Evolutionary conservation across 2,329 filamentous ascomycete species (phyloP), one percentile per base, ranked within the genome.

Genomic region (Pseudogymnoascus sp.): DNA sequence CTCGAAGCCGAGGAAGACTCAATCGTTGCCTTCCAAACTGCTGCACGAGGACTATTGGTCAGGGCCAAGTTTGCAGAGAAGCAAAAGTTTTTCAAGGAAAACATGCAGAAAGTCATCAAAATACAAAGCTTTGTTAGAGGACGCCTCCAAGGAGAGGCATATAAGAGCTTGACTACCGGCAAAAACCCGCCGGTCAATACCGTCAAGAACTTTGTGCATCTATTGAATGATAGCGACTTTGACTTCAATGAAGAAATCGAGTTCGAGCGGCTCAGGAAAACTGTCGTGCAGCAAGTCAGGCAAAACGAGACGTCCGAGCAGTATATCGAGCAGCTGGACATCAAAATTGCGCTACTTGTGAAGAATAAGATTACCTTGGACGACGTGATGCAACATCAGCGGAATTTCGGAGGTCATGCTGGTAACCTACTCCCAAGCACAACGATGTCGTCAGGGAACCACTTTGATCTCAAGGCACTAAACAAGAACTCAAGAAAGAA

Each of bases 361-460:
- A 97, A 97, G 80, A 99, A 99, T 82, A 99, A 99, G 74, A 99
- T 99, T 69, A 97, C 94, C 0, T 80, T 99, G 3, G 94, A 99
- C 70, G 95, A 99, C 74, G 94, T 99, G 26, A 89, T 99, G 60
- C 90, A 91, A 68, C 94, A 97, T 71, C 94, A 99, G 70, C 92
- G 88, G 76, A 95, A 96, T 72, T 96, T 94, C 68, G 94, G 94
- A 60, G 92, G 92, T 2, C 88, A 94, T 68, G 86, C 92, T 19
- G 88, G 91, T 64, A 89, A 84, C 62, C 81, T 97, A 28, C 79
- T 99, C 56, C 89, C 89, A 61, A 96, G 94, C 74, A 88, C 84
- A n/a, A 85, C 92, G 57, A 92, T 96, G 63, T 83, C 87, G 1
- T 95, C 90, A 1, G 85, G 88, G 62, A 95, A 96, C 71, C 91